Conservation (phyloP, 176 grass and related monocot species). For the Oryza nivara region DNA sequence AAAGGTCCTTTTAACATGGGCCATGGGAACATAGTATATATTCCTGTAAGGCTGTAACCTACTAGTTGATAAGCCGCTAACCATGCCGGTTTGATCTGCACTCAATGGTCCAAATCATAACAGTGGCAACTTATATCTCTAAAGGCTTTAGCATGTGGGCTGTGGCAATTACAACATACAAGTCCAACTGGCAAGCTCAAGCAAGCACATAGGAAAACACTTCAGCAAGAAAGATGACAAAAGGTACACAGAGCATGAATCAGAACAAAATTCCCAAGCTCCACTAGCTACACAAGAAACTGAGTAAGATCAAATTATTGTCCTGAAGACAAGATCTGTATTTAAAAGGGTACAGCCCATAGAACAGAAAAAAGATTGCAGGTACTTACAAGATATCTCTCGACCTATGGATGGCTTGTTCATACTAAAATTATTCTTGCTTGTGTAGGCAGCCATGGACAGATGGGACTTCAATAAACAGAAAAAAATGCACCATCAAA, state of each 20-base stretch:
- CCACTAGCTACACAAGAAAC: neutral
- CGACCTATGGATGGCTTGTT: neutral
- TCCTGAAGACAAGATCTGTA: neutral
- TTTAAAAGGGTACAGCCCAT: neutral
- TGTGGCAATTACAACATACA: neutral
- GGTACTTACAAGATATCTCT: conserved; percentile 28
- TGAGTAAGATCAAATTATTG: conserved; percentile 25
- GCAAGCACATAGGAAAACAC: neutral
- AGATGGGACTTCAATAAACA: neutral
- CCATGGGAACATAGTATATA: neutral
- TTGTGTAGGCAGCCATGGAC: neutral
- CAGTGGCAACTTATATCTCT: neutral
- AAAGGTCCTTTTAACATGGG: conserved; percentile 14
- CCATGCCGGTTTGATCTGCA: neutral
- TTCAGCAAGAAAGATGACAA: conserved; percentile 16
- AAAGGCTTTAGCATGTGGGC: neutral
- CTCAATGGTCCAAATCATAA: neutral
- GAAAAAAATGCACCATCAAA: neutral
- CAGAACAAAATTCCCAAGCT: conserved; percentile 13
- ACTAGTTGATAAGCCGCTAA: conserved; percentile 4
- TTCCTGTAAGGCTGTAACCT: conserved; percentile 4
- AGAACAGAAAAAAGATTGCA: conserved; percentile 20
- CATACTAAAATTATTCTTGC: conserved; percentile 23
- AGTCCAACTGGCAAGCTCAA: neutral
- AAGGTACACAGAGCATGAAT: neutral